Conservation (phyloP, 768 basidiomycete species). For the Macrolepiota dolichaula region DNA sequence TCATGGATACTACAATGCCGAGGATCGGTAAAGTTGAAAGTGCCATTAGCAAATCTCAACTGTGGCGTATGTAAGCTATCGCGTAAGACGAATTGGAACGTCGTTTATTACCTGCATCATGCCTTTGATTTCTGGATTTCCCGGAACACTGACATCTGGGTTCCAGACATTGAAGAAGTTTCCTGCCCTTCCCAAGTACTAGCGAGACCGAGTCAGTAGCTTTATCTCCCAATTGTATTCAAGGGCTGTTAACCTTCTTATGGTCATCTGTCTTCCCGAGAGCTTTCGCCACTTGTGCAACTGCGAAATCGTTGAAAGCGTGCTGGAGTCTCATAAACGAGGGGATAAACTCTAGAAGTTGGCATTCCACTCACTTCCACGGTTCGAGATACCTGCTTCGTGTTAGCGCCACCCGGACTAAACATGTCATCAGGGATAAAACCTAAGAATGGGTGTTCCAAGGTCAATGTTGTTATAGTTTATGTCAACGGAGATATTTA, state of each 20-base stretch:
- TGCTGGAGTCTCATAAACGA: slow-evolving; percentile 33
- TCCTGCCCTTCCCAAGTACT: slow-evolving; percentile 53
- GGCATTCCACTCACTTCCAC: slow-evolving; percentile 40
- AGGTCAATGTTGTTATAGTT: not conserved
- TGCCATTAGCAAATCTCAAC: slow-evolving; percentile 54
- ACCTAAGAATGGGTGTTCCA: slow-evolving; percentile 20
- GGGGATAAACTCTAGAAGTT: not conserved
- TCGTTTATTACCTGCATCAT: slow-evolving; percentile 52
- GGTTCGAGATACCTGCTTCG: slow-evolving; percentile 60
- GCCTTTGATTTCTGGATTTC: slow-evolving; percentile 40
- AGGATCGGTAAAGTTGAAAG: slow-evolving; percentile 63
- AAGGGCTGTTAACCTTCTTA: slow-evolving; percentile 37
- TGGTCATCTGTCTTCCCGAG: slow-evolving; percentile 48
- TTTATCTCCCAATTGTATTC: not conserved
- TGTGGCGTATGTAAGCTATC: slow-evolving; percentile 17
- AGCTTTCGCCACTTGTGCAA: slow-evolving; percentile 59
- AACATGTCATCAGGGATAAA: slow-evolving; percentile 39
- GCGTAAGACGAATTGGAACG: not conserved
- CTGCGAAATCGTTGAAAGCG: slow-evolving; percentile 61
- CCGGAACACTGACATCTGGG: slow-evolving; percentile 49
- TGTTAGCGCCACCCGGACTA: slow-evolving; percentile 49
- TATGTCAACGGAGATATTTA: slow-evolving; percentile 13
- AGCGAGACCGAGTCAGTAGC: not conserved
- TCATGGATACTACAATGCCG: slow-evolving; percentile 65
- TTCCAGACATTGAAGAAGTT: slow-evolving; percentile 65